A percentile compares a stretch with the other conserved stretches of the same genome.
Evolutionary conservation across 208 protist genomes (phyloP).

Genomic region (Wallacemonas sp.): DNA sequence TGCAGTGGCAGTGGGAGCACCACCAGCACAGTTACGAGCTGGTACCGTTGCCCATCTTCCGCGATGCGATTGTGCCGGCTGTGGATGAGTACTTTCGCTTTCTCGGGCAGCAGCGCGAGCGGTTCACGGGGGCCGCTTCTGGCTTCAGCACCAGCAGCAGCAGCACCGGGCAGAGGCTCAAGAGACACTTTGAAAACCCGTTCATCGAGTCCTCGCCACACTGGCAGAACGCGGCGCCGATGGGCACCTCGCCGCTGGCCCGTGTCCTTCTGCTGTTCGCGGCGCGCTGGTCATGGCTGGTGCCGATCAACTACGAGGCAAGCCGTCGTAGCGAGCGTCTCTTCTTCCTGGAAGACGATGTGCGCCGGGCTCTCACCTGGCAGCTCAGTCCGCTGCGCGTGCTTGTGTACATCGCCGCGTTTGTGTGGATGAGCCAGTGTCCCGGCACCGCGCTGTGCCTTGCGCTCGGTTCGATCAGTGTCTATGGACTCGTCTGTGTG

Average conservation of each 20-base stretch:
- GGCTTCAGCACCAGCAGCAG: background rate
- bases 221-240: constrained; percentile 15
- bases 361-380: constrained; percentile 2
- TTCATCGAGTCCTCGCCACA: constrained; percentile 1
- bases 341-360: constrained; percentile 14
- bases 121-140: background rate
- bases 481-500: constrained; percentile 9
- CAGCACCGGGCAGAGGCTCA: background rate
- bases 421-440: constrained; percentile 2
- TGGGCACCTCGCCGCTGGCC: constrained; percentile 56
- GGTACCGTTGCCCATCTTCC: constrained; percentile 45
- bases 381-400: constrained; percentile 13
- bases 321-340: constrained; percentile 16
- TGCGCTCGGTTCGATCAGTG: background rate
- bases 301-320: constrained; percentile 49
- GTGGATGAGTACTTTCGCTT: constrained; percentile 26
- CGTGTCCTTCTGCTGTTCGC: constrained; percentile 54
- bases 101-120: constrained; percentile 11
- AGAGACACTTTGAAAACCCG: background rate
- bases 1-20: constrained; percentile 82
- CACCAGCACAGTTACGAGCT: constrained; percentile 67
- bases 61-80: constrained; percentile 30
- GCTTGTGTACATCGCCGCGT: constrained; percentile 9
- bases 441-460: constrained; percentile 8
- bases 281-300: constrained; percentile 56